phyloP scores from a whole-genome alignment of 73 alveolate species.

The Paramecium primaurelia region DNA sequence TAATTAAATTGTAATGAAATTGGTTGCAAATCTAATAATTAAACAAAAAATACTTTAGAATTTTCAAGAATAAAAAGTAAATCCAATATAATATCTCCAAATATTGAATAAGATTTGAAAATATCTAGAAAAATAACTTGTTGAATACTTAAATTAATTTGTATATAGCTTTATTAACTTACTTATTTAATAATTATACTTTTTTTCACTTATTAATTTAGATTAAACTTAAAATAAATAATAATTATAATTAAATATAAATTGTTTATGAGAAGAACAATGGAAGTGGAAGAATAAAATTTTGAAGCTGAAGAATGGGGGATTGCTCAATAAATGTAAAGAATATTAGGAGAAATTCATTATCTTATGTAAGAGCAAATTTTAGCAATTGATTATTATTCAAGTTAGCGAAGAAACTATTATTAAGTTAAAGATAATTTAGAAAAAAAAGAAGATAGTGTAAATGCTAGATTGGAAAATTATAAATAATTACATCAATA shows the following conservation, averaged over 20 bases:
- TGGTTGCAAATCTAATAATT: neutral
- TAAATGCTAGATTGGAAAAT: neutral
- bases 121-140: neutral
- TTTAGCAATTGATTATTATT: neutral
- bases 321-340: neutral
- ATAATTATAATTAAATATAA: neutral
- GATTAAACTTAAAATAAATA: neutral
- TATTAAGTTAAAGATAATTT: neutral
- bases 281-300: conserved; percentile 2
- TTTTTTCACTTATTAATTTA: neutral
- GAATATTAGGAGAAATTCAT: neutral
- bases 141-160: neutral
- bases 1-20: neutral
- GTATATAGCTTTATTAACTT: neutral
- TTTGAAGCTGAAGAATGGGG: conserved; percentile 39
- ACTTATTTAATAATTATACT: neutral
- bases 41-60: neutral
- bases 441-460: neutral
- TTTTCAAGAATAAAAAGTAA: neutral
- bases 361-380: neutral
- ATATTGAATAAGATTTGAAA: neutral
- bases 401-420: neutral
- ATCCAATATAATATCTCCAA: neutral
- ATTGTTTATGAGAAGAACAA: neutral
- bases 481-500: neutral